Conservation (phyloP, 257 asterid species). For the Ehretia macrophylla region DNA sequence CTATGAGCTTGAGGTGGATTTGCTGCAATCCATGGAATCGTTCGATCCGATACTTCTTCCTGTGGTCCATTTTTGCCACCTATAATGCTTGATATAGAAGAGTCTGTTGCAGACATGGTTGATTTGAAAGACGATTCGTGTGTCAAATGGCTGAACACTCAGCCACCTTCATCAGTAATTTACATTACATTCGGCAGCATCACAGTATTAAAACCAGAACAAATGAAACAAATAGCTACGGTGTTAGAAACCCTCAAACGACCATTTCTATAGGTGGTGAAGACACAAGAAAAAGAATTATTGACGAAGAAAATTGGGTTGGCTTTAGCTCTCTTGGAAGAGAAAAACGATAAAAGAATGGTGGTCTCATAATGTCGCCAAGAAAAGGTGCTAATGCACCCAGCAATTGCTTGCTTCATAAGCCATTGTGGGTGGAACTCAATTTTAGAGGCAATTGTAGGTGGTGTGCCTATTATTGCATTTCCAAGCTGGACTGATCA, state of each 20-base stretch:
- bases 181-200: not conserved
- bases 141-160: not conserved
- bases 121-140: not conserved
- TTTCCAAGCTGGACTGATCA: not conserved
- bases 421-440: slow-evolving; percentile 3
- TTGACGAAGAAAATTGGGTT: not conserved
- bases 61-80: not conserved
- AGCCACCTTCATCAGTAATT: not conserved
- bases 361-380: not conserved
- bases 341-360: not conserved
- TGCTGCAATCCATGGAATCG: not conserved
- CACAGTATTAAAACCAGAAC: not conserved
- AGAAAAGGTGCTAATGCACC: not conserved
- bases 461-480: not conserved
- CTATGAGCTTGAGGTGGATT: not conserved
- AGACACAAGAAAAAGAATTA: not conserved
- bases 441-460: not conserved
- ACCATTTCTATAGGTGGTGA: not conserved
- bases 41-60: not conserved
- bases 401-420: not conserved
- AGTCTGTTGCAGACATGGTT: no score
- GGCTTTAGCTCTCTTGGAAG: not conserved
- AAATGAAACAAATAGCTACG: not conserved
- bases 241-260: not conserved
- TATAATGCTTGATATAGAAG: no score